These are phyloP conservation scores for Podila minutissima DNA, from an alignment of 192 early-diverging fungal species.

Conservation along the genomic window DNA sequence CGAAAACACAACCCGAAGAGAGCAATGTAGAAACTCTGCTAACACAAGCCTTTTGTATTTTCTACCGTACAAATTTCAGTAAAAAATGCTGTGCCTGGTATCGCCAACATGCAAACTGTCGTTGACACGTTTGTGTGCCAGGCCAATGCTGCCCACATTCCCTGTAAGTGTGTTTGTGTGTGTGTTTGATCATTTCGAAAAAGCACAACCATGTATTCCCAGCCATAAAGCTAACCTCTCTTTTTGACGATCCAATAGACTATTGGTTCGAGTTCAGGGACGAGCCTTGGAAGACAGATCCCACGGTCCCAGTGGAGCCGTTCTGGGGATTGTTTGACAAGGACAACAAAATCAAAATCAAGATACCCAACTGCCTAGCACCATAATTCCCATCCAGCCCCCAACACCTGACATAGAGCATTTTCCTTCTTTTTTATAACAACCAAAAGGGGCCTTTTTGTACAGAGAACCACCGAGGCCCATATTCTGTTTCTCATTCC, in stretches of 20 bases:
- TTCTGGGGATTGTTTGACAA: slow-evolving; percentile 53
- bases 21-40: too few species aligned
- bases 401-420: not conserved
- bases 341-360: slow-evolving; percentile 46
- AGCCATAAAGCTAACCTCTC: not conserved
- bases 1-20: too few species aligned
- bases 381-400: not conserved
- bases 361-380: slow-evolving; percentile 44
- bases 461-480: too few species aligned
- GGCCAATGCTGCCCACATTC: slow-evolving; percentile 31
- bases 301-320: slow-evolving; percentile 29
- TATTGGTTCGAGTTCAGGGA: slow-evolving; percentile 58
- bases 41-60: too few species aligned
- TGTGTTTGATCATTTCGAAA: not conserved
- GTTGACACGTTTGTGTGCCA: slow-evolving; percentile 49
- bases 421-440: too few species aligned
- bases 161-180: slow-evolving; percentile 20
- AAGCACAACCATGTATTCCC: not conserved
- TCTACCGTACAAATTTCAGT: not conserved
- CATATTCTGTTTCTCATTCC: too few species aligned
- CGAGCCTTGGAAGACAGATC: slow-evolving; percentile 54
- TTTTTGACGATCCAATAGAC: slow-evolving; percentile 6
- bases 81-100: slow-evolving; percentile 31
- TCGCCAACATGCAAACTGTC: slow-evolving; percentile 42
- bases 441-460: too few species aligned